phyloP scores from a whole-genome alignment of 1,284 basidiomycete species.

The Thecaphora frezii region DNA sequence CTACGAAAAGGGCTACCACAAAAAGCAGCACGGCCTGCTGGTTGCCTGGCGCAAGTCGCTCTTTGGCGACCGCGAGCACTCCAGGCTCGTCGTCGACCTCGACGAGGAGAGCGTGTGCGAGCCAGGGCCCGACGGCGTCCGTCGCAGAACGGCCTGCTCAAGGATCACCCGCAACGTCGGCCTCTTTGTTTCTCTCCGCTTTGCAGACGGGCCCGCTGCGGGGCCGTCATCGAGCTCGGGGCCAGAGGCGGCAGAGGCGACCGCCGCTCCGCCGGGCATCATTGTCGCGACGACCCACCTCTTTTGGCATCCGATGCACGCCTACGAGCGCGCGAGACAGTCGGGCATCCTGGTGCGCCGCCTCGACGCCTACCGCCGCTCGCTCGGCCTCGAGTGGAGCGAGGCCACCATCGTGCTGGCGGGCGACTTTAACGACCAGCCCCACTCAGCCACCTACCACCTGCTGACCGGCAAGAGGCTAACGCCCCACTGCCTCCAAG shows the following conservation, averaged over 20 bases:
- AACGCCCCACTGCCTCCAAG: slow-evolving; percentile 60
- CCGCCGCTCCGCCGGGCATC: slow-evolving; percentile 61
- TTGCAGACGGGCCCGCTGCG: slow-evolving; percentile 1
- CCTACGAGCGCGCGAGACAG: slow-evolving; percentile 79
- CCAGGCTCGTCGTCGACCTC: slow-evolving; percentile 27
- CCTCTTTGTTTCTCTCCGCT: slow-evolving; percentile 43
- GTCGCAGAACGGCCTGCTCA: slow-evolving; percentile 24
- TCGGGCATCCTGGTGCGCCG: slow-evolving; percentile 68
- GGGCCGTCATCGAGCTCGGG: too few relatives aligned
- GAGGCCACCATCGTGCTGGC: slow-evolving; percentile 78
- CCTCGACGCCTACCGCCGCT: slow-evolving; percentile 64
- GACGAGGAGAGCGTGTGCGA: slow-evolving; percentile 32
- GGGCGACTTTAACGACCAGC: slow-evolving; percentile 91
- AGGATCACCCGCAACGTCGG: slow-evolving; percentile 44
- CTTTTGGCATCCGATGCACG: slow-evolving; percentile 83
- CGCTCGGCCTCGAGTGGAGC: slow-evolving; percentile 61
- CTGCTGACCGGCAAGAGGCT: slow-evolving; percentile 67
- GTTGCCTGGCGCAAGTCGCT: slow-evolving; percentile 44
- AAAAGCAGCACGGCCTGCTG: slow-evolving; percentile 56
- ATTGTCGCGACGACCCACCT: slow-evolving; percentile 81
- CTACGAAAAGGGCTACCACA: slow-evolving; percentile 52
- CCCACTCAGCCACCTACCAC: slow-evolving; percentile 80
- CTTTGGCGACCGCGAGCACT: slow-evolving; percentile 14
- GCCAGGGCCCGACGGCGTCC: slow-evolving; percentile 4
- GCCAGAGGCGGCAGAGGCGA: not conserved